Evolutionary conservation across 177 flowering plant genomes (phyloP), one percentile per base, ranked within the genome.

Genomic region (Vitis hybrid): DNA sequence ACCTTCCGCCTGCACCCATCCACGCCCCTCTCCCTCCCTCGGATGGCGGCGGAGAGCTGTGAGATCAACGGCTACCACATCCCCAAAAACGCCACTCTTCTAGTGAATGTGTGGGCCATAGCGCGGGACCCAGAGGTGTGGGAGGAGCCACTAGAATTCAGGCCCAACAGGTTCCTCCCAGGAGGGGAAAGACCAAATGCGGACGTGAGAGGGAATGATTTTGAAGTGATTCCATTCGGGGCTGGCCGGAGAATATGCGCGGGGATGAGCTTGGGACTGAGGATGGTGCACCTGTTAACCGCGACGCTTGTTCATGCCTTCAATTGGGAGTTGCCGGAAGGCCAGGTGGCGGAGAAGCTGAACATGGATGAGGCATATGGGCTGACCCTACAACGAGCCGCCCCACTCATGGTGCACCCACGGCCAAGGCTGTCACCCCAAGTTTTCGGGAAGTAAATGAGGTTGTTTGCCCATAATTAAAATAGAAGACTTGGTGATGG

Each of bases 301-400:
- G 98, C 97, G 0, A 83, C 85, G 0, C 62, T 92, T 80, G 79
- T 88, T 60, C 98, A 94, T 29, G 89, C 84, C 0, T 94, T 92
- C 52, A 80, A 89, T 16, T 92, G 92, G 89, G 85, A 68, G n/a
- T 22, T 90, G 58, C 78, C 88, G 0, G 78, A 69, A 0, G 94
- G 89, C 5, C 74, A 75, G 22, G 13, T 0, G 56, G 67, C 80
- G 0, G 90, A 87, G 77, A 85, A 87, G 58, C 69, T 94, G 62
- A 79, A 88, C 74, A 92, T 94, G 98, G 91, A 88, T 16, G 98
- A 94, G 69, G 90, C 88, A 3, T 92, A 85, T 76, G 98, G 98
- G 70, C 78, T 94, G 5, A 92, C 97, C 5, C 63, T 92, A 62
- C 97, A 87, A 45, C 85, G 94, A n/a, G 87, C 84, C 7, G 85